Evolutionary conservation across 1,284 basidiomycete genomes (phyloP), one percentile per base, ranked within the genome.

Genomic region (Grifola frondosa): DNA sequence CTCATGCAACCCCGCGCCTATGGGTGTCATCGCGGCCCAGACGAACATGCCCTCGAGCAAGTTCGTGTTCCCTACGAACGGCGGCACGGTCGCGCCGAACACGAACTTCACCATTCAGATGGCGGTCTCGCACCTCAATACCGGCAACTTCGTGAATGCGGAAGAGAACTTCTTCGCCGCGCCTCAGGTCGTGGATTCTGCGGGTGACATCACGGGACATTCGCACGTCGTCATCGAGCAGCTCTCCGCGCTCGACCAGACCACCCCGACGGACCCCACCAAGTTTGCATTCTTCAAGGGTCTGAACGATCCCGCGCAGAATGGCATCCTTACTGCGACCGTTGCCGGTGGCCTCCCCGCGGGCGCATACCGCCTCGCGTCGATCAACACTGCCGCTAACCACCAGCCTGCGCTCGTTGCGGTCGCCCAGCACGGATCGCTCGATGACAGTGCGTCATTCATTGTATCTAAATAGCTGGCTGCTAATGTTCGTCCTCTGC

Each of bases 221-320:
- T 74, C 73, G 6, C 84, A 88, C 59, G 69, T 87, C 53, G 81
- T 83, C 35, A 67, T 89, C 42, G 78, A 88, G 63, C 42, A 62
- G 36, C 68, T 89, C 50, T 50, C 59, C 30, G 70, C 77, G 5
- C 61, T 85, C 44, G 62, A 65, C 30, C 74, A 80, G 57, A 79
- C 80, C 10, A 68, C 63, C 0, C 67, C 78, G 13, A 75, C 74
- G 21, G 66, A 87, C 64, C 81, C 84, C 16, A 70, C 59, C 37
- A 63, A 64, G 49, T 85, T 84, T 52, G 77, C 71, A 6, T 88
- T 84, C 70, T 90, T 88, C 76, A 80, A 79, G 69, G 82, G 80
- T 52, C 64, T 87, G 57, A 78, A 78, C 53, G 57, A 44, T 35
- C 62, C 49, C 22, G 71, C 69, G 1, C 70, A 69, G 34, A 68